A percentile compares a stretch with the other conserved stretches of the same genome.
These are phyloP conservation scores for Ogataea henricii DNA, from an alignment of 805 yeast genomes.

Conservation along the genomic window DNA sequence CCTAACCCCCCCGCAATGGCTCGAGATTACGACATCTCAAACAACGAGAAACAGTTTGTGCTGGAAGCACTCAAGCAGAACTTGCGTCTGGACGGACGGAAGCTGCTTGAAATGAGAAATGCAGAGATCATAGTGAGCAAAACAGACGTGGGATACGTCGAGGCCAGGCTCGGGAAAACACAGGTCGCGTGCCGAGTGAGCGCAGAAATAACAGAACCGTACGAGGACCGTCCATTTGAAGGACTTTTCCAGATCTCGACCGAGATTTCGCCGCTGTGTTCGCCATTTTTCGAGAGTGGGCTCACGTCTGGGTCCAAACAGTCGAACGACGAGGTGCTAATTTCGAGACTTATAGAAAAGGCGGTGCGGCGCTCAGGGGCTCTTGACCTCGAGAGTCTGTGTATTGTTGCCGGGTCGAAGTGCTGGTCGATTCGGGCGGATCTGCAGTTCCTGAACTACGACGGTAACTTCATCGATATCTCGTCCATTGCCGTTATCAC, in stretches of 20 bases:
- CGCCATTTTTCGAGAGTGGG: constrained; percentile 77
- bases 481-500: constrained; percentile 89
- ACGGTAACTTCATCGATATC: constrained; percentile 91
- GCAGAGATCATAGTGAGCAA: constrained; percentile 63
- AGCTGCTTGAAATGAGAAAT: constrained; percentile 61
- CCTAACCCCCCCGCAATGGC: constrained; percentile 47
- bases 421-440: constrained; percentile 94
- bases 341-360: constrained; percentile 84
- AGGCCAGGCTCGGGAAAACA: constrained; percentile 77
- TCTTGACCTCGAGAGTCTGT: constrained; percentile 83
- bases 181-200: constrained; percentile 69
- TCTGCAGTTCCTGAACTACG: constrained; percentile 83
- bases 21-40: constrained; percentile 59
- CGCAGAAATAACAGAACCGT: constrained; percentile 76
- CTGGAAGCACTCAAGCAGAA: constrained; percentile 63
- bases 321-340: constrained; percentile 78
- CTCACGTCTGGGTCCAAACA: constrained; percentile 40
- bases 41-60: constrained; percentile 63
- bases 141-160: constrained; percentile 77
- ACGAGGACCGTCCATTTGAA: constrained; percentile 90
- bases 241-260: constrained; percentile 83
- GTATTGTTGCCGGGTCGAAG: constrained; percentile 86
- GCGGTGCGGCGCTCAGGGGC: constrained; percentile 91
- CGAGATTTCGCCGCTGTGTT: constrained; percentile 89
- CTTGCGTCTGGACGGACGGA: constrained; percentile 69